Conservation (phyloP, 2,329 filamentous ascomycete genomes). For the Penicillium capsulatum region DNA sequence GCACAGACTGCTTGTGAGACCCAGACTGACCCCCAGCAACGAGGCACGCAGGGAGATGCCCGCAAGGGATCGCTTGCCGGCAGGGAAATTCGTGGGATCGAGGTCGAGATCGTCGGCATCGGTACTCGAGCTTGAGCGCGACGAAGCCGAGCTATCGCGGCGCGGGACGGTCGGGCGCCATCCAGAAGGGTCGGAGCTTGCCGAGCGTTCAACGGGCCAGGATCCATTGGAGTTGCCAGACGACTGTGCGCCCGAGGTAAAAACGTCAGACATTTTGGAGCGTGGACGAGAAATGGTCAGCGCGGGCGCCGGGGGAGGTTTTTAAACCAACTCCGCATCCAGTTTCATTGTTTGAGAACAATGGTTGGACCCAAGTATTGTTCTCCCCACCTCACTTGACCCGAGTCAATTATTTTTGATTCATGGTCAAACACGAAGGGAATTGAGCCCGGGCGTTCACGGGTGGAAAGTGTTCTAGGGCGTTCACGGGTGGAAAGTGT, state of each 20-base stretch:
- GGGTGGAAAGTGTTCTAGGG: too few relatives aligned
- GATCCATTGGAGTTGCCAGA: conserved; percentile 15
- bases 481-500: too few relatives aligned
- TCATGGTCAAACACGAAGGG: too few relatives aligned
- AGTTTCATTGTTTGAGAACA: neutral
- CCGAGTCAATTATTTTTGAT: too few relatives aligned
- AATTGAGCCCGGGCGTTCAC: too few relatives aligned
- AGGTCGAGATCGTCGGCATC: conserved; percentile 11
- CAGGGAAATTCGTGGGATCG: conserved; percentile 34
- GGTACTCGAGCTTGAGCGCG: conserved; percentile 4
- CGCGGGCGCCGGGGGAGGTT: neutral
- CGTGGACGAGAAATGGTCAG: neutral
- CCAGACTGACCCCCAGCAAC: conserved; percentile 41
- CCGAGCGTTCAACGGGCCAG: conserved; percentile 13
- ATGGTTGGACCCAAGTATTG: neutral
- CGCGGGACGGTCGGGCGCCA: conserved; percentile 19
- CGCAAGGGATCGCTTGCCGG: conserved; percentile 41
- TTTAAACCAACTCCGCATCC: neutral
- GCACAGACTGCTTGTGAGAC: conserved; percentile 30
- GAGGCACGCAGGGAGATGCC: conserved; percentile 46
- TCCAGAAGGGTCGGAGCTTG: conserved; percentile 7
- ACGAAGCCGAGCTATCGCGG: conserved; percentile 5
- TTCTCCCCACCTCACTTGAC: too few relatives aligned
- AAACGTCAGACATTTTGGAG: conserved; percentile 12
- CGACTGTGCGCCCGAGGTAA: conserved; percentile 13